These are phyloP conservation scores for Suhomyces canberraensis DNA, from an alignment of 805 yeast genomes.

Conservation along the genomic window DNA sequence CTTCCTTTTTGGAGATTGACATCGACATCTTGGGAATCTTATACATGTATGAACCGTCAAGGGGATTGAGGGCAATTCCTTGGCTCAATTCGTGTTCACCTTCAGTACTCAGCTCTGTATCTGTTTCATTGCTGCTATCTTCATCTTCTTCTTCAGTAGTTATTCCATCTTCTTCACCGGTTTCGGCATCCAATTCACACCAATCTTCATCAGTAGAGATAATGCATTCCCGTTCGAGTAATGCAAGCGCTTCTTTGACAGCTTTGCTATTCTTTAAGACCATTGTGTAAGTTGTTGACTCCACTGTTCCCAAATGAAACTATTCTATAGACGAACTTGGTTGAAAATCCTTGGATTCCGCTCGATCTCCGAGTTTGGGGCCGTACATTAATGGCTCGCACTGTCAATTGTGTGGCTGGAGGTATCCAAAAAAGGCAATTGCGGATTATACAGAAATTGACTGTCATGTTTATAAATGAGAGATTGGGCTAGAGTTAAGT, in stretches of 20 bases:
- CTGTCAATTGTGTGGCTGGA: too few relatives aligned
- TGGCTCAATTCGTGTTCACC: slow-evolving; percentile 2
- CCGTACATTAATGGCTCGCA: too few relatives aligned
- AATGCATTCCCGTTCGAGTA: slow-evolving; percentile 1
- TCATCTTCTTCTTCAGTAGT: neutral
- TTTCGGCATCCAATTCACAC: neutral
- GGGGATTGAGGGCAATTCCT: neutral
- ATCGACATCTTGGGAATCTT: slow-evolving; percentile 5
- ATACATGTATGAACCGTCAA: slow-evolving; percentile 7
- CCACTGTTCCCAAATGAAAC: too few relatives aligned
- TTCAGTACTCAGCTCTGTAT: slow-evolving; percentile 2
- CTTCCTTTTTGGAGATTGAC: neutral
- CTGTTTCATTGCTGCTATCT: slow-evolving; percentile 7
- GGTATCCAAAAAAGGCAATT: too few relatives aligned
- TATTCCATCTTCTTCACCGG: neutral
- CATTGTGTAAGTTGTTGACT: too few relatives aligned
- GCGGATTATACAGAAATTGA: too few relatives aligned
- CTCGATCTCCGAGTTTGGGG: too few relatives aligned
- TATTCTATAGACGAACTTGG: too few relatives aligned
- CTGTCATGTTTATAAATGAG: too few relatives aligned
- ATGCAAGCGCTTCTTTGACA: slow-evolving; percentile 4
- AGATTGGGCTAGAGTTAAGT: too few relatives aligned
- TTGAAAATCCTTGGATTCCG: too few relatives aligned
- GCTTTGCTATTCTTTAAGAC: slow-evolving; percentile 11
- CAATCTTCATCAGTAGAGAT: slow-evolving; percentile 11